A percentile compares a stretch with the other conserved stretches of the same genome.
phyloP scores from a whole-genome alignment of 208 protist genomes.

The Spongospora subterranea region DNA sequence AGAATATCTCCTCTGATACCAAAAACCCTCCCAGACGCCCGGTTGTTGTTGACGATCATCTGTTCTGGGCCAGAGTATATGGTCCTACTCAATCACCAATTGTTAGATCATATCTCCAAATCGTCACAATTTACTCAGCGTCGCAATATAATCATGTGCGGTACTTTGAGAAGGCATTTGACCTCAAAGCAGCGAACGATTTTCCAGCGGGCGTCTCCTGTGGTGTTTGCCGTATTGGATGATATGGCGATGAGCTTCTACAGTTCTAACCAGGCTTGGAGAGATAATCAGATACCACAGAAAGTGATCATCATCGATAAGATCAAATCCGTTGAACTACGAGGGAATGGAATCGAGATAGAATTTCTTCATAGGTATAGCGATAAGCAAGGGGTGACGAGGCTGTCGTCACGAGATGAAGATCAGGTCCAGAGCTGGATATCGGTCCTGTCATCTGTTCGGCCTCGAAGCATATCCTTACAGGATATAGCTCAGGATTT shows the following conservation, averaged over 20 bases:
- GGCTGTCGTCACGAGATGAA: not conserved
- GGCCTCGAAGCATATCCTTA: not conserved
- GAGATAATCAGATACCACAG: not conserved
- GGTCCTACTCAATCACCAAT: not conserved
- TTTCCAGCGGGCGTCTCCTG: not conserved
- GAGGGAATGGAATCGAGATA: not conserved
- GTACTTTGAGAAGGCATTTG: not conserved
- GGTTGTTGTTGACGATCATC: not conserved
- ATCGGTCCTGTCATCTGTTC: not conserved
- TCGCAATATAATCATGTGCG: conserved; percentile 21
- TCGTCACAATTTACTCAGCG: not conserved
- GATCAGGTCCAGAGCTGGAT: not conserved
- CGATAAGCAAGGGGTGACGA: not conserved
- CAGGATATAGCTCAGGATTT: not conserved
- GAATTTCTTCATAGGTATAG: not conserved
- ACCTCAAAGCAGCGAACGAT: not conserved
- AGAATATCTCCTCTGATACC: not conserved
- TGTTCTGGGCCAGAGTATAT: not conserved
- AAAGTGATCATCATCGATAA: not conserved
- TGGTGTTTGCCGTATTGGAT: conserved; percentile 15
- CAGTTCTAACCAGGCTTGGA: not conserved
- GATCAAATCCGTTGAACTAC: not conserved
- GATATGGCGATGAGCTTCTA: not conserved
- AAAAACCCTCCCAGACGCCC: not conserved
- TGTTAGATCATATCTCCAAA: not conserved